Base-by-base conservation (phyloP, 2,329 filamentous ascomycete genomes). In the Juglanconis sp. region DNA sequence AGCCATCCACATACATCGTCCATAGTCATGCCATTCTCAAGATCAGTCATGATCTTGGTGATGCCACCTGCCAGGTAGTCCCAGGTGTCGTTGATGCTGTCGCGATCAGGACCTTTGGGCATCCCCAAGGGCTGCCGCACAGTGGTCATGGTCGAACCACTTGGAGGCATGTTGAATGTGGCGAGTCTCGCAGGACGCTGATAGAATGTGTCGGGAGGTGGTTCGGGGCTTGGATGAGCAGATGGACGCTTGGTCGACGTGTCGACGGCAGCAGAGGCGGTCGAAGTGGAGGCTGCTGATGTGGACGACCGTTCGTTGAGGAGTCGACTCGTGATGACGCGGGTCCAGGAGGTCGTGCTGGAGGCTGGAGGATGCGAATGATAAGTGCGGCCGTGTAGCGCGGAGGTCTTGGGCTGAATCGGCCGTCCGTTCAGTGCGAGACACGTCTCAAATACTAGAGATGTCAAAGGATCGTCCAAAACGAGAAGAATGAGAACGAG, bases 21-120 rank as follows among this genome's bases (percentile, higher is more conserved):
- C 87, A 98, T 92, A 71, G 97, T 93, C 77, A 99, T 90, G 63
- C 95, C 95, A 66, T 92, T 89, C 70, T 94, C 90, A 34, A 98
- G 82, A 71, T 96, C 90, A 68, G 87, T 86, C 94, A 99, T 98
- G 71, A 99, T 96, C 73, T 89, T 91, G 66, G 92, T 87, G 67
- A 99, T 92, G 65, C 94, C 93, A 63, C 83, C 82, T 74, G 97
- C 89, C 56, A 99, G 82, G 74, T 96, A 98, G 61, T 82, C 81
- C 95, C 95, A 99, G 62, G 65, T 67, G 40, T 60, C 64, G 36
- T 73, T 76, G 64, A 84, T 83, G 67, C 87, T 85, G 74, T 88
- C 86, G 65, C 81, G 76, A 69, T 85, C 85, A 13, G 85, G 85
- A 53, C 81, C 77, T 65, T 81, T 78, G 62, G 83, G 83, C 82